Evolutionary conservation across 768 basidiomycete species (phyloP).

Genomic region (Pleurotus djamor): DNA sequence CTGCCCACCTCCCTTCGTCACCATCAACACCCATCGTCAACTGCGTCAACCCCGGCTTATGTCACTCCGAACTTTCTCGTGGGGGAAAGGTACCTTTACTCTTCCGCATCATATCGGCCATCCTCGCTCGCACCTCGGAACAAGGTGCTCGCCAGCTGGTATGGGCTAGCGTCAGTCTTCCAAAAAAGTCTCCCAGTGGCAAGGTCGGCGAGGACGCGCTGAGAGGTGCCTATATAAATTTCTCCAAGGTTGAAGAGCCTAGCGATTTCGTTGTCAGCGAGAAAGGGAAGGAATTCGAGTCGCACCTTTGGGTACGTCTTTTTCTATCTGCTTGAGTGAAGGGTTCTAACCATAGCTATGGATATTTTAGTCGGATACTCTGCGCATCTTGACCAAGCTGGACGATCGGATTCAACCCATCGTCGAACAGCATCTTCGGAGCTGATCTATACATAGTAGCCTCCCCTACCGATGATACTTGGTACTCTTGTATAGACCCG

Average conservation of each 20-base stretch:
- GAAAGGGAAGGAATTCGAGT: slow-evolving; percentile 23
- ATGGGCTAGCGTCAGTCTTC: slow-evolving; percentile 25
- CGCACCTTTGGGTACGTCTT: slow-evolving; percentile 31
- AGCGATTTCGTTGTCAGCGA: slow-evolving; percentile 30
- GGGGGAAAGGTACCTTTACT: slow-evolving; percentile 15
- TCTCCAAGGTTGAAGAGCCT: slow-evolving; percentile 22
- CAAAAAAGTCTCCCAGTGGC: not conserved
- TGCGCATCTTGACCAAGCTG: no score
- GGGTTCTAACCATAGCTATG: not conserved
- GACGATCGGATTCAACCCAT: no score
- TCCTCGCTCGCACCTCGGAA: slow-evolving; percentile 34
- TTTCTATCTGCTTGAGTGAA: not conserved
- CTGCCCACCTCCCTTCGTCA: slow-evolving; percentile 19
- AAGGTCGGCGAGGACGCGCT: slow-evolving; percentile 15
- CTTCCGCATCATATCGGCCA: slow-evolving; percentile 19
- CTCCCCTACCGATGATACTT: no score
- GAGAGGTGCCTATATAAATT: slow-evolving; percentile 26
- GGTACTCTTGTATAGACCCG: no score
- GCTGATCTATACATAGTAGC: no score
- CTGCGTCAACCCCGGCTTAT: slow-evolving; percentile 38
- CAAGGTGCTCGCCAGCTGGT: slow-evolving; percentile 30
- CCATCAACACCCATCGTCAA: slow-evolving; percentile 27
- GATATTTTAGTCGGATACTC: not conserved
- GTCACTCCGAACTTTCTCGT: slow-evolving; percentile 31
- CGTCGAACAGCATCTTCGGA: no score